Evolutionary conservation across 345 rosid genomes (phyloP).

Genomic region (Physaria fendleri): DNA sequence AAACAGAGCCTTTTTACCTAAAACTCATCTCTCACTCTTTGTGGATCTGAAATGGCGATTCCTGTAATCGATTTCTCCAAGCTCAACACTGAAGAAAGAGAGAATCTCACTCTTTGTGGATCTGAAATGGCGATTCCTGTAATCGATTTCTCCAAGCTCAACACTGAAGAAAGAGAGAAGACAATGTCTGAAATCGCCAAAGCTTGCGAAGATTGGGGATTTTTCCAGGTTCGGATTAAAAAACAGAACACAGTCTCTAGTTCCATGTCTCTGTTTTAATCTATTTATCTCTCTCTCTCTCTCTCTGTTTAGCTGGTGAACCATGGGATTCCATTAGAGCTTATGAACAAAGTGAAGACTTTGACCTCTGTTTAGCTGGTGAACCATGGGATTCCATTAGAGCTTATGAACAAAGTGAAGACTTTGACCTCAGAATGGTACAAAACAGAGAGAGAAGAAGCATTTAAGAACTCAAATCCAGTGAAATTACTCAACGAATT

Average conservation of each 20-base stretch:
- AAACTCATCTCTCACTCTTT: conserved; percentile 20
- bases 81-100: conserved; percentile 62
- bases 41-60: conserved; percentile 57
- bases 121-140: conserved; percentile 96
- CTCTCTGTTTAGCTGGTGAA: conserved; percentile 73
- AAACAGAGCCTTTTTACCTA: conserved; percentile 19
- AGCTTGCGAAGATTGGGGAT: conserved; percentile 87
- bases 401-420: conserved; percentile 70
- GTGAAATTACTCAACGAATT: conserved; percentile 46
- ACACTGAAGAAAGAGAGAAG: conserved; percentile 55
- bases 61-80: conserved; percentile 88
- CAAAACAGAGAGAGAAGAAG: conserved; percentile 62
- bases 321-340: conserved; percentile 71
- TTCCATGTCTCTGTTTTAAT: background rate
- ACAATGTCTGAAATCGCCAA: conserved; percentile 64
- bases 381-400: conserved; percentile 75
- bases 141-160: conserved; percentile 77
- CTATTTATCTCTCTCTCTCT: background rate
- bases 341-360: conserved; percentile 68
- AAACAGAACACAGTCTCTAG: background rate
- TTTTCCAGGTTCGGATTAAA: conserved; percentile 60
- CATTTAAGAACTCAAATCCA: conserved; percentile 46
- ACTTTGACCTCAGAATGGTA: conserved; percentile 49
- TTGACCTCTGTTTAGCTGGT: too few relatives aligned
- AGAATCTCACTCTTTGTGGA: too few relatives aligned